A percentile compares a stretch with the other conserved stretches of the same genome.
These are phyloP conservation scores for Aristolochia contorta DNA, from an alignment of 164 flowering plant species.

Conservation along the genomic window DNA sequence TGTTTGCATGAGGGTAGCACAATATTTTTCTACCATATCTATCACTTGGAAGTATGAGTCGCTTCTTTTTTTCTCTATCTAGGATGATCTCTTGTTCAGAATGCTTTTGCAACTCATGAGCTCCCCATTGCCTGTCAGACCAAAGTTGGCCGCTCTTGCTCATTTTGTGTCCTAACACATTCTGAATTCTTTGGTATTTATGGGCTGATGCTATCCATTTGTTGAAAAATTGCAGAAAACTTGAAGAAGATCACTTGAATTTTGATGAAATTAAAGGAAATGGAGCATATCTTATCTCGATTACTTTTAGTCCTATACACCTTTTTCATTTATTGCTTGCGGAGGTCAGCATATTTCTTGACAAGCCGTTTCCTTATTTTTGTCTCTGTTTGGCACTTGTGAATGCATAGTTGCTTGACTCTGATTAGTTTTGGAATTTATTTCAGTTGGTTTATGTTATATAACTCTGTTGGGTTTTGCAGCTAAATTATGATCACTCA, in stretches of 20 bases:
- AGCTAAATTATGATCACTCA: constrained; percentile 85
- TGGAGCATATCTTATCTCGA: constrained; percentile 31
- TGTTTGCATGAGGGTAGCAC: not conserved
- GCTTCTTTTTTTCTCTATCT: constrained; percentile 1
- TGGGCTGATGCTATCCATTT: not conserved
- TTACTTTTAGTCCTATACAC: constrained; percentile 53
- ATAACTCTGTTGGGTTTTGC: constrained; percentile 17
- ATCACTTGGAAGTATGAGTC: not conserved
- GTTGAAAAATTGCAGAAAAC: constrained; percentile 11
- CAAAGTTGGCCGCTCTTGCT: constrained; percentile 33
- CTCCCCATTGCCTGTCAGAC: constrained; percentile 18
- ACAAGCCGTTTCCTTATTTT: not conserved
- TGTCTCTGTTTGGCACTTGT: constrained; percentile 2
- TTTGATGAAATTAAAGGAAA: constrained; percentile 27
- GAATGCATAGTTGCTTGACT: not conserved
- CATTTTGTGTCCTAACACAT: not conserved
- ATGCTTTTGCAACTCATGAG: constrained; percentile 57
- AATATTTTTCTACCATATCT: not conserved
- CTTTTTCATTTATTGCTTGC: constrained; percentile 73
- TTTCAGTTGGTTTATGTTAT: not conserved
- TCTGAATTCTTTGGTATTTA: not conserved
- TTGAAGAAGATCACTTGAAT: constrained; percentile 8
- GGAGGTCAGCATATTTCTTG: constrained; percentile 31
- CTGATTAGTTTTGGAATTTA: not conserved
- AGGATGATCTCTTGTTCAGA: constrained; percentile 85